Evolutionary conservation across 352 stramenopile genomes (phyloP).

Genomic region (Blastocystis sp.): DNA sequence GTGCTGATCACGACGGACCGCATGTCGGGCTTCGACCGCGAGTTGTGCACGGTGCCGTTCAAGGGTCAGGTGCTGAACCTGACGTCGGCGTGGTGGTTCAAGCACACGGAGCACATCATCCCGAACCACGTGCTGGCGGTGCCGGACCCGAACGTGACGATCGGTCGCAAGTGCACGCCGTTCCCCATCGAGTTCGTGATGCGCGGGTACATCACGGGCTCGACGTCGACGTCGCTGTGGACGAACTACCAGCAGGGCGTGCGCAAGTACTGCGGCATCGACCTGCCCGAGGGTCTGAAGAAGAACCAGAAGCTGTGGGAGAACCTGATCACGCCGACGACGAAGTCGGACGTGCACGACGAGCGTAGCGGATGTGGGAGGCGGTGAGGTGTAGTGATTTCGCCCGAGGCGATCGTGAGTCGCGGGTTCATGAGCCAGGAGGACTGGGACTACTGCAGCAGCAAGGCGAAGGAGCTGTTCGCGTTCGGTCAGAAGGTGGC

Average conservation of each 20-base stretch:
- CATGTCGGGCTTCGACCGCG: conserved; percentile 95
- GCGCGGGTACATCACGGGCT: conserved; percentile 89
- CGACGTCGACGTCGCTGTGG: conserved; percentile 96
- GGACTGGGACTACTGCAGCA: conserved; percentile 91
- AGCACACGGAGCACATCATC: conserved; percentile 90
- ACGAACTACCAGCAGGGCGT: conserved; percentile 95
- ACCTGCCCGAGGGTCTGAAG: conserved; percentile 87
- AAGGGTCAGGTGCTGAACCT: conserved; percentile 95
- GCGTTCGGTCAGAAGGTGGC: conserved; percentile 89
- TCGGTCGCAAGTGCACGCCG: conserved; percentile 90
- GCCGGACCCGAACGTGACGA: conserved; percentile 90
- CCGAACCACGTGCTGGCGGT: conserved; percentile 92
- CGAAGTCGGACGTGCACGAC: conserved; percentile 95
- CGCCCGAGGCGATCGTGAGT: conserved; percentile 87
- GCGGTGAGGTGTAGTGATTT: conserved; percentile 83
- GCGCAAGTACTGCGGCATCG: conserved; percentile 93
- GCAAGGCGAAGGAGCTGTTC: conserved; percentile 89
- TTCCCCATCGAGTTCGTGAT: conserved; percentile 99
- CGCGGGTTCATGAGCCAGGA: conserved; percentile 91
- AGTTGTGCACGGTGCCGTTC: conserved; percentile 91
- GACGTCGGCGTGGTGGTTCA: conserved; percentile 90
- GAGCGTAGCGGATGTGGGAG: conserved; percentile 77
- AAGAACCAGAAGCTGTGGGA: conserved; percentile 94
- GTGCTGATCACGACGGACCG: conserved; percentile 95
- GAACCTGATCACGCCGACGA: conserved; percentile 95